Base-by-base conservation (phyloP, 441 rosid species). In the Bruguiera hainesii region DNA sequence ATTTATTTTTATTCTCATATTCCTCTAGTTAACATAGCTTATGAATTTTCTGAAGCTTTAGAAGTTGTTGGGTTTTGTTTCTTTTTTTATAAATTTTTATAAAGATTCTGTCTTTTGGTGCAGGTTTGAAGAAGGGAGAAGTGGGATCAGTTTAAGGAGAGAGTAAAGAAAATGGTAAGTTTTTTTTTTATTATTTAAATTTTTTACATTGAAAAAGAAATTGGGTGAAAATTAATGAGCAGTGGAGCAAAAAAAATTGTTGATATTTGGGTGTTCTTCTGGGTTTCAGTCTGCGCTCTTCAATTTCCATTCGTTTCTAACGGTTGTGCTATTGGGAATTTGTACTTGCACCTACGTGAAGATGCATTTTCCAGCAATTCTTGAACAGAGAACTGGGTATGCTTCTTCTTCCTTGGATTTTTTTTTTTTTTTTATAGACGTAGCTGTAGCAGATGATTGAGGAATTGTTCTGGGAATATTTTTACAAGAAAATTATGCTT, bases 351-450 rank as follows among this genome's bases (percentile, higher is more conserved):
- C 96, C 19, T 91, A 79, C 46, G 80, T 93, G 60, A 96, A 89
- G 89, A 88, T 96, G 97, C 99, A 96, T 49, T 96, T 96, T 78
- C 97, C 99, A 10, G 89, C 98, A 60, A 84, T 93, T 68, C 79
- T 96, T 62, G 97, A 90, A 73, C 97, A 90, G 76, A 88, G 89
- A 79, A 96, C 88, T 52, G 96, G 98, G 99, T 93, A 75, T 60
- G 78, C 63, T 4, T 64, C 15, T 56, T 20, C 6, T 23, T 18
- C 46, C n/a, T 15, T 66, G 28, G 13, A 13, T 11, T 6, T 7
- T 1, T 1, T 1, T 35, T 8, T 35, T 35, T 35, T 35, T 7
- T 35, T 8, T 8, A 35, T 7, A 2, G 42, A 35, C 9, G 42
- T 9, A 35, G 42, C 42, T 35, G 42, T 35, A 1, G 11, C 42